phyloP scores from a whole-genome alignment of 2,329 filamentous ascomycete species.

The Fragosphaeria purpurea region DNA sequence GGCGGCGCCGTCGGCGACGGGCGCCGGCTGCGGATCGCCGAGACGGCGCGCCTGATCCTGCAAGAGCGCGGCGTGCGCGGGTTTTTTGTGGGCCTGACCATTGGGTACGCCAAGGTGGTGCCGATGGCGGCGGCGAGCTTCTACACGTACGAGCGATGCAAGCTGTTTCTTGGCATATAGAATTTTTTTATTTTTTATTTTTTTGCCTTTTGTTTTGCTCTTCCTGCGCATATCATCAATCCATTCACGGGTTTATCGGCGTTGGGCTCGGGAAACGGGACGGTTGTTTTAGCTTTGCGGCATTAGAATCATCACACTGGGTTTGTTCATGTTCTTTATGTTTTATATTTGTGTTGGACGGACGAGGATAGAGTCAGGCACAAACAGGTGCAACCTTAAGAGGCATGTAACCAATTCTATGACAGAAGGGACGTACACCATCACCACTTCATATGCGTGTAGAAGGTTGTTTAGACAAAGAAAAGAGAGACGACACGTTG shows the following conservation, averaged over 20 bases:
- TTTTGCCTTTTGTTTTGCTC: not conserved
- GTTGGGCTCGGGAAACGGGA: not conserved
- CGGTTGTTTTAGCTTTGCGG: not conserved
- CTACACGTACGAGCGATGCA: conserved; percentile 56
- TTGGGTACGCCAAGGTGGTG: conserved; percentile 90
- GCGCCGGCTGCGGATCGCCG: conserved; percentile 62
- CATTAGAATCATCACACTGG: too few species aligned
- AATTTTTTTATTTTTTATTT: not conserved
- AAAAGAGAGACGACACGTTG: too few species aligned
- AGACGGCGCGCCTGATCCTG: conserved; percentile 68
- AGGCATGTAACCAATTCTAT: too few species aligned
- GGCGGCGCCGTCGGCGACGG: conserved; percentile 90
- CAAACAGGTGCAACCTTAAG: too few species aligned
- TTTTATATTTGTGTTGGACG: not conserved
- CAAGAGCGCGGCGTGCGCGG: conserved; percentile 66
- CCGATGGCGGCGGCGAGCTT: conserved; percentile 71
- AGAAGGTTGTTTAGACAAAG: too few species aligned
- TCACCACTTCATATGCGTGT: too few species aligned
- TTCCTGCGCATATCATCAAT: not conserved
- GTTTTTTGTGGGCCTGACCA: conserved; percentile 87
- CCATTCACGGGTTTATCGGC: not conserved
- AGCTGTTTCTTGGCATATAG: conserved; percentile 52
- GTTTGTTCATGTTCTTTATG: not conserved
- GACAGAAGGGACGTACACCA: too few species aligned
- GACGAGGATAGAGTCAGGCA: too few species aligned